These are phyloP conservation scores for Bipolaris victoriae DNA, from an alignment of 2,329 filamentous ascomycete species.

Conservation along the genomic window DNA sequence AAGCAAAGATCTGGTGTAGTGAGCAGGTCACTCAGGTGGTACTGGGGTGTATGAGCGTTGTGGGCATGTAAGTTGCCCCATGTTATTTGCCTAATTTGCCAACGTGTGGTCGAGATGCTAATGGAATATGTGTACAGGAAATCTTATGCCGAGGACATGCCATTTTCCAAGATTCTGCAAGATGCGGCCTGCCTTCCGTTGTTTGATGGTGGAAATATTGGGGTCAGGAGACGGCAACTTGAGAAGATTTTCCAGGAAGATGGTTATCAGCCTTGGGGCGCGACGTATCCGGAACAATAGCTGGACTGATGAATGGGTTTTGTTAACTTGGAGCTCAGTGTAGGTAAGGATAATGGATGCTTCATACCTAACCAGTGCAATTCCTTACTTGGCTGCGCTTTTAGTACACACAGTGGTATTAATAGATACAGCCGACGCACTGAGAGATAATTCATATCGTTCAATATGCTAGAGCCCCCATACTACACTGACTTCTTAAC, in stretches of 20 bases:
- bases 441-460: neutral
- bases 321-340: neutral
- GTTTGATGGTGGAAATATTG: constrained; percentile 63
- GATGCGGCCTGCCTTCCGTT: constrained; percentile 95
- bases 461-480: neutral
- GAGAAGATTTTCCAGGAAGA: constrained; percentile 54
- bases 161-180: constrained; percentile 69
- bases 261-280: constrained; percentile 56
- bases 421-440: neutral
- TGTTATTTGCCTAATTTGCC: constrained; percentile 15
- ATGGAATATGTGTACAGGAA: constrained; percentile 19
- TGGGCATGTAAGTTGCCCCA: constrained; percentile 56
- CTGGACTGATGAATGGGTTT: no score
- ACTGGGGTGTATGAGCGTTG: constrained; percentile 58
- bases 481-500: constrained; percentile 1
- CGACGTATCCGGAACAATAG: constrained; percentile 15
- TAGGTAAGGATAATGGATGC: neutral
- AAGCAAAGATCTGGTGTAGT: constrained; percentile 60
- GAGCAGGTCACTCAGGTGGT: constrained; percentile 58
- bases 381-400: neutral
- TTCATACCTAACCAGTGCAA: neutral
- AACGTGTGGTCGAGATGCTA: neutral
- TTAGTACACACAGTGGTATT: neutral
- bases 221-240: constrained; percentile 57
- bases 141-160: constrained; percentile 52